Evolutionary conservation across 1,284 basidiomycete species (phyloP).

Genomic region (Neolentinus lepideus): DNA sequence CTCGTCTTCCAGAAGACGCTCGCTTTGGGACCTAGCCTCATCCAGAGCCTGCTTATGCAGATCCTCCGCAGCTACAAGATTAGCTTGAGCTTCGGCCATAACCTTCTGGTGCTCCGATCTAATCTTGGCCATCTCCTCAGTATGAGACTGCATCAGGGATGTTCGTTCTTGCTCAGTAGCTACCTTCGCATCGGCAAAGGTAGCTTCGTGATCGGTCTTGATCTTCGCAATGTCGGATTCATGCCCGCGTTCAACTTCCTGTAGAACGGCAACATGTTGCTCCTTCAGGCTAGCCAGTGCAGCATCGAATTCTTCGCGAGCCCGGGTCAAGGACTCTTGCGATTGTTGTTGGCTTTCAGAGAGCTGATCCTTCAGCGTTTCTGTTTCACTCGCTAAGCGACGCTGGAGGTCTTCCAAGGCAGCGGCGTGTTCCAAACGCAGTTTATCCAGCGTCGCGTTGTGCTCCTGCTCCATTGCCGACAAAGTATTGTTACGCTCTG

Average conservation of each 20-base stretch:
- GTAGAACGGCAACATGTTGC: slow-evolving; percentile 46
- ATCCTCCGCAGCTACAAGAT: slow-evolving; percentile 10
- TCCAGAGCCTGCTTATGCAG: slow-evolving; percentile 18
- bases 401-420: slow-evolving; percentile 39
- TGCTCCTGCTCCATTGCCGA: slow-evolving; percentile 56
- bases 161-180: slow-evolving; percentile 20
- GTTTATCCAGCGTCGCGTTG: slow-evolving; percentile 29
- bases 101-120: slow-evolving; percentile 7
- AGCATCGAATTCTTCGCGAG: slow-evolving; percentile 43
- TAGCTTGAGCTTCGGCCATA: slow-evolving; percentile 10
- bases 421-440: slow-evolving; percentile 32
- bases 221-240: slow-evolving; percentile 42
- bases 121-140: slow-evolving; percentile 16
- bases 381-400: slow-evolving; percentile 42
- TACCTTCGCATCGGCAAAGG: slow-evolving; percentile 20
- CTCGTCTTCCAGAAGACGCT: slow-evolving; percentile 22
- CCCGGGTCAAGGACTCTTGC: slow-evolving; percentile 26
- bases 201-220: slow-evolving; percentile 35
- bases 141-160: slow-evolving; percentile 17
- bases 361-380: slow-evolving; percentile 38
- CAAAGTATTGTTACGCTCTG: slow-evolving; percentile 48
- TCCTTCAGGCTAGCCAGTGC: slow-evolving; percentile 42
- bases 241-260: slow-evolving; percentile 48
- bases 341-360: slow-evolving; percentile 39
- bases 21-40: slow-evolving; percentile 13